Percentiles rank a stretch among this genome's conserved stretches.
Evolutionary conservation across 768 basidiomycete species (phyloP).

Genomic region (Psilocybe cubensis): DNA sequence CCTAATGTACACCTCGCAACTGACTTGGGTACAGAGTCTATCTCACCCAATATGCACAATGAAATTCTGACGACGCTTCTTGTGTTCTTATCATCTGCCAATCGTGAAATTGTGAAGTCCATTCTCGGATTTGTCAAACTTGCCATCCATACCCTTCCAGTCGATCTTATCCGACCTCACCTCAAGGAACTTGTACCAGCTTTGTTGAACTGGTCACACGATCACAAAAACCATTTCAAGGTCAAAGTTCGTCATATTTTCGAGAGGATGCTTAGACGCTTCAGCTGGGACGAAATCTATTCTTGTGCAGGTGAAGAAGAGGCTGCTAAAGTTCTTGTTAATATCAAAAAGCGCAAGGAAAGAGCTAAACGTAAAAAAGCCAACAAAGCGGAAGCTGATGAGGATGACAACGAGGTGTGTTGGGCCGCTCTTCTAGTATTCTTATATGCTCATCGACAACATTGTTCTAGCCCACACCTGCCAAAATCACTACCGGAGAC

Average conservation of each 20-base stretch:
- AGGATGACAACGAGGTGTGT: slow-evolving; percentile 48
- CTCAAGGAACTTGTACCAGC: slow-evolving; percentile 80
- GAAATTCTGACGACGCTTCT: slow-evolving; percentile 87
- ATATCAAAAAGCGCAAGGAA: slow-evolving; percentile 96
- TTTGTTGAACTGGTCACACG: slow-evolving; percentile 90
- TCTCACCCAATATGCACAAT: slow-evolving; percentile 71
- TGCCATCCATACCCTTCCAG: slow-evolving; percentile 81
- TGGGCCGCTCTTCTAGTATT: neutral
- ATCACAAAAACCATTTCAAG: slow-evolving; percentile 99
- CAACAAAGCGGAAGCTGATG: slow-evolving; percentile 58
- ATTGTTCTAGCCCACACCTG: slow-evolving; percentile 39
- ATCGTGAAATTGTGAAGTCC: slow-evolving; percentile 98
- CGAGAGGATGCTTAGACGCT: slow-evolving; percentile 91
- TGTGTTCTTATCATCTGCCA: slow-evolving; percentile 91
- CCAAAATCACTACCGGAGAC: slow-evolving; percentile 68
- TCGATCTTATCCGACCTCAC: slow-evolving; percentile 74
- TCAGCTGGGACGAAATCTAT: slow-evolving; percentile 86
- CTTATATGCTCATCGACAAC: neutral
- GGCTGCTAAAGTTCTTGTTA: slow-evolving; percentile 85
- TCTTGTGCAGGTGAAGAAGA: slow-evolving; percentile 76
- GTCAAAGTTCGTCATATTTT: slow-evolving; percentile 95
- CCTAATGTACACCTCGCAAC: neutral
- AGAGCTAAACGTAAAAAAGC: slow-evolving; percentile 89
- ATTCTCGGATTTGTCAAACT: slow-evolving; percentile 95
- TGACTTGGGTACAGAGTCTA: slow-evolving; percentile 50